Conservation (phyloP, 257 asterid species). For the Nicotiana knightiana region DNA sequence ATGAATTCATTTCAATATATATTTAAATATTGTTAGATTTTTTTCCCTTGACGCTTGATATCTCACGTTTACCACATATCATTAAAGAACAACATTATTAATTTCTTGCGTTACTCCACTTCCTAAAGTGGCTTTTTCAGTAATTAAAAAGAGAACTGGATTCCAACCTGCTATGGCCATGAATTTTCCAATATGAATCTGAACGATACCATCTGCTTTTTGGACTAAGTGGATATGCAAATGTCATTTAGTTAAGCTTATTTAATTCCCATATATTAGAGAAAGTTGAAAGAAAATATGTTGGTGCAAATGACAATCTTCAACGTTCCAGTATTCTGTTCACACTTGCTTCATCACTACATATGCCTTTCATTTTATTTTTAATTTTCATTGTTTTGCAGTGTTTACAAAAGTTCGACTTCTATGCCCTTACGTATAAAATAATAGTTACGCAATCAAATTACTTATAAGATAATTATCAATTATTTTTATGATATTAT, state of each 20-base stretch:
- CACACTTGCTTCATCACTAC: neutral
- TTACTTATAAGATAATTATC: neutral
- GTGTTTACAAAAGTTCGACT: too few relatives aligned
- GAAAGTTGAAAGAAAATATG: neutral
- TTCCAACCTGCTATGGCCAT: constrained; percentile 1
- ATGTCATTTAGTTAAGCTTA: neutral
- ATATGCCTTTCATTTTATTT: neutral
- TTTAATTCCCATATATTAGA: neutral
- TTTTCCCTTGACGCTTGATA: too few relatives aligned
- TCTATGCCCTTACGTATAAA: too few relatives aligned
- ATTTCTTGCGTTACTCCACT: neutral
- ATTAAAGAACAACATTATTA: neutral
- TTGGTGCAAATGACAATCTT: neutral
- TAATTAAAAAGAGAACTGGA: neutral
- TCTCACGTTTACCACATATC: too few relatives aligned
- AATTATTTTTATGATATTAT: neutral
- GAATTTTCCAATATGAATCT: neutral
- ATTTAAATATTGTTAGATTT: too few relatives aligned
- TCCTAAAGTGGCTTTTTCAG: constrained; percentile 8
- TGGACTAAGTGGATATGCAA: constrained; percentile 2
- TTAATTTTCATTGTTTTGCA: too few relatives aligned
- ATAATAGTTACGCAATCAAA: too few relatives aligned
- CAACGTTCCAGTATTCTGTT: neutral
- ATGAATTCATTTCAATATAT: too few relatives aligned
- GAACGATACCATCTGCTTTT: neutral